Evolutionary conservation across 2,329 filamentous ascomycete species (phyloP).

Genomic region (Penicillium aurantiogriseum): DNA sequence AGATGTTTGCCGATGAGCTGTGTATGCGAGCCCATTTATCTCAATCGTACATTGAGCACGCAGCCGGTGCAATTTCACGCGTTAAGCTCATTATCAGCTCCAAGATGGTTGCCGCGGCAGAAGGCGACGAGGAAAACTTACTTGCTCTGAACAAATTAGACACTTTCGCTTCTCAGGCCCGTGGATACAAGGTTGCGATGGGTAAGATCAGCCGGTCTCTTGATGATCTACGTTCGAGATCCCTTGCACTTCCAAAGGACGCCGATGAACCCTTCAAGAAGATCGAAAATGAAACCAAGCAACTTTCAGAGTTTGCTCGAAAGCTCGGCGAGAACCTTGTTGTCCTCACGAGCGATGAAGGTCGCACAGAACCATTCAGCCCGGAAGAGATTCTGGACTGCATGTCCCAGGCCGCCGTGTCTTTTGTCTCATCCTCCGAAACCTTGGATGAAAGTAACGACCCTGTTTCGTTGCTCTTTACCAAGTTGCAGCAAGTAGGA

Average conservation of each 20-base stretch:
- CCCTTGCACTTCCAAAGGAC: constrained; percentile 68
- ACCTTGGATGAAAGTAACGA: constrained; percentile 46
- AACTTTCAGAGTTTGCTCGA: constrained; percentile 65
- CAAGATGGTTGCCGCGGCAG: constrained; percentile 56
- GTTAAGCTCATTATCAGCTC: constrained; percentile 66
- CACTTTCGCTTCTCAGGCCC: constrained; percentile 68
- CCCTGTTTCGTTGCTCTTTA: constrained; percentile 66
- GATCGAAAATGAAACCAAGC: constrained; percentile 63
- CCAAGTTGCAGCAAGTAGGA: constrained; percentile 64
- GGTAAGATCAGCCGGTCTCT: constrained; percentile 75
- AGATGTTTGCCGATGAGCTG: constrained; percentile 73
- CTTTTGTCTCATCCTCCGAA: constrained; percentile 28
- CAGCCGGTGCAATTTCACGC: constrained; percentile 65
- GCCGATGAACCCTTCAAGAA: constrained; percentile 68
- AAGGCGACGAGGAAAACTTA: constrained; percentile 68
- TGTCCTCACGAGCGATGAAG: constrained; percentile 67
- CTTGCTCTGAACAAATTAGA: constrained; percentile 72
- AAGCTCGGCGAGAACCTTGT: constrained; percentile 67
- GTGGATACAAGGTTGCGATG: constrained; percentile 79
- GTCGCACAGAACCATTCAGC: constrained; percentile 64
- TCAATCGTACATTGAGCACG: constrained; percentile 78
- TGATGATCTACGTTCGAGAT: constrained; percentile 73
- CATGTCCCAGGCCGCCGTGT: constrained; percentile 45
- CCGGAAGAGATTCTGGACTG: constrained; percentile 64
- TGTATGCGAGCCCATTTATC: constrained; percentile 74